These are phyloP conservation scores for Spiraea crenata DNA, from an alignment of 331 rosid species.

Conservation along the genomic window DNA sequence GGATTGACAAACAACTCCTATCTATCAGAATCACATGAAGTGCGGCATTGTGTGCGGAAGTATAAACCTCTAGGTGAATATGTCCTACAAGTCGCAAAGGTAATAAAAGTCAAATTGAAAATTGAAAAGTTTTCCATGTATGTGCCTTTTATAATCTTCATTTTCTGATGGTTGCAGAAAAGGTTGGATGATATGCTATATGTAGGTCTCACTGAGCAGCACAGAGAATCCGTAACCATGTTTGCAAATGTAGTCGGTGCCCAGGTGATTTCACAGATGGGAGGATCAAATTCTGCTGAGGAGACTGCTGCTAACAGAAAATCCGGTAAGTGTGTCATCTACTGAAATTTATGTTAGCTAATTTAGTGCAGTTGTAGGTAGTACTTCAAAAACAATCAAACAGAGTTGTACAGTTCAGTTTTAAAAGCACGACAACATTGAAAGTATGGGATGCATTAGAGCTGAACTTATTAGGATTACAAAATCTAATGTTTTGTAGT, in stretches of 20 bases:
- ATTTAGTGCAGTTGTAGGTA: not conserved
- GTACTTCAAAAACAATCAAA: slow-evolving; percentile 5
- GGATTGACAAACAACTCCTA: slow-evolving; percentile 97
- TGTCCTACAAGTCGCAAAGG: slow-evolving; percentile 92
- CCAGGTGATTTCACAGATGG: slow-evolving; percentile 93
- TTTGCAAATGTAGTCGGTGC: slow-evolving; percentile 93
- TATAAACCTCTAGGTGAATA: slow-evolving; percentile 68
- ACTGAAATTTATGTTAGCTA: not conserved
- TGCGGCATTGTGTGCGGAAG: slow-evolving; percentile 87
- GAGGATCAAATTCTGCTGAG: slow-evolving; percentile 46
- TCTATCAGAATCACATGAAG: slow-evolving; percentile 67
- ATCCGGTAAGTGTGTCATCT: slow-evolving; percentile 48
- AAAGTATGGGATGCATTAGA: not conserved
- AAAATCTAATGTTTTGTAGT: slow-evolving; percentile 18
- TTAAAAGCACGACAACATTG: not conserved
- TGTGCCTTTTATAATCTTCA: slow-evolving; percentile 22
- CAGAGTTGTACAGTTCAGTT: slow-evolving; percentile 1
- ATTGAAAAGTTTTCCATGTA: slow-evolving; percentile 17
- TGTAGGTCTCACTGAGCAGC: slow-evolving; percentile 99
- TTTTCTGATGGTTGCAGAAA: slow-evolving; percentile 59
- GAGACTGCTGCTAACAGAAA: slow-evolving; percentile 35
- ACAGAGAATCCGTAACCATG: slow-evolving; percentile 91
- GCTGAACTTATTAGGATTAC: not conserved
- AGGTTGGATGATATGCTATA: slow-evolving; percentile 86
- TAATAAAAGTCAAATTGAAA: slow-evolving; percentile 27